Base-by-base conservation (phyloP, 257 asterid species). In the Jacaranda mimosifolia region DNA sequence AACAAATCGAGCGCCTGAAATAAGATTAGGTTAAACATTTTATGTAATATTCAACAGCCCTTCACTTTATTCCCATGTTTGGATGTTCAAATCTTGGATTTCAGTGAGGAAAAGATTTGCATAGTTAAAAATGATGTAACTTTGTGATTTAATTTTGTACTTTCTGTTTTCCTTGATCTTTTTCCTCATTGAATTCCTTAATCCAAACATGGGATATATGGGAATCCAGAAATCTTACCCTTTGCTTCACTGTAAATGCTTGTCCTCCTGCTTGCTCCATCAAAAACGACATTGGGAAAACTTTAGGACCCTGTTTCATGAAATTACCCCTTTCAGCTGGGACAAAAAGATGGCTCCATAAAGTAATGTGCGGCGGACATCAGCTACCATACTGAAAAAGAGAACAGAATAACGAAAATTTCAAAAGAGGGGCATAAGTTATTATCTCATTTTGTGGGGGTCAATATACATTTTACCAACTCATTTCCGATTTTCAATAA, bases 261-360 rank as follows among this genome's bases (percentile, higher is more conserved):
- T 95, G 98, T 38, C 99, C 99, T 72, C 99, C 98, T 0, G 99
- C 99, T 89, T 95, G 94, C 85, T 95, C 99, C 91, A 95, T 87
- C 92, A 95, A 85, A 86, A 86, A 95, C 39, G 99, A 89, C 99
- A 95, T 93, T 13, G 99, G 98, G 78, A 95, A 95, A 73, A 93
- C 99, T 86, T 95, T 98, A 95, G 90, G 69, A 95, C 97, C 91
- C 98, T 93, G 86, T 84, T 84, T 42, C 70, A 79, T 40, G 55
- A 65, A 73, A 49, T 56, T 63, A 43, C 56, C 66, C 14, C 32
- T 9, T 62, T 15, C 8, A 42, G 76, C 43, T 49, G 99, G 87
- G 93, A 95, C 96, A 95, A 42, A 84, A 95, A 95, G 72, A 95
- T 84, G 79, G 98, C 99, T 63, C 99, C 99, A 64, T 95, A 95